These are phyloP conservation scores for Pseudogymnoascus sp. DNA, from an alignment of 2,329 filamentous ascomycete genomes.

Conservation along the genomic window DNA sequence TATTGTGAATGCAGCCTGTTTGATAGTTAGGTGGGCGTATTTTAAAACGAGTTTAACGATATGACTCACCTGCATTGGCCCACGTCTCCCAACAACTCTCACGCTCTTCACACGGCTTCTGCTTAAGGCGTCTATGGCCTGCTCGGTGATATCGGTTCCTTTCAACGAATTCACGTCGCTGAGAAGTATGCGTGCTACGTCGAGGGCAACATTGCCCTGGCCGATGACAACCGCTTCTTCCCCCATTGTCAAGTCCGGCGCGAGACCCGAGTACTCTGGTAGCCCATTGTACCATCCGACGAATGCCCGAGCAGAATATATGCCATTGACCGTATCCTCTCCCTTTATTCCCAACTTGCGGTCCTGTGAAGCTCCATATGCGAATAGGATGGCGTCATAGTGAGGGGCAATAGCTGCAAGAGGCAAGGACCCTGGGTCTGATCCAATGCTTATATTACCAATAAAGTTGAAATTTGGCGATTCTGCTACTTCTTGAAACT, in stretches of 20 bases:
- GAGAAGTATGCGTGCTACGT: slow-evolving; percentile 83
- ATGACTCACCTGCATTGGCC: slow-evolving; percentile 68
- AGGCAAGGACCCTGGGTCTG: slow-evolving; percentile 47
- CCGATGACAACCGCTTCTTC: slow-evolving; percentile 86
- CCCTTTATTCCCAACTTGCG: slow-evolving; percentile 72
- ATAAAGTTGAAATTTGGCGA: slow-evolving; percentile 83
- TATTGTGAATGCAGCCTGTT: slow-evolving; percentile 82
- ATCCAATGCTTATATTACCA: slow-evolving; percentile 79
- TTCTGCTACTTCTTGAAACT: slow-evolving; percentile 80
- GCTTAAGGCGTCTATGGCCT: slow-evolving; percentile 68
- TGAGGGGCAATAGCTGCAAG: slow-evolving; percentile 65
- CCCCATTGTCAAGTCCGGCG: slow-evolving; percentile 66
- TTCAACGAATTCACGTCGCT: slow-evolving; percentile 66
- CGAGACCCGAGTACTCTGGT: slow-evolving; percentile 68
- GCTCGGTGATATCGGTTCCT: slow-evolving; percentile 82
- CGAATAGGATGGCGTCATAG: slow-evolving; percentile 88
- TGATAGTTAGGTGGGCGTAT: slow-evolving; percentile 12
- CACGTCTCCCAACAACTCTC: slow-evolving; percentile 80
- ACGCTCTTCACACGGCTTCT: slow-evolving; percentile 72
- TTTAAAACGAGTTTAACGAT: slow-evolving; percentile 13
- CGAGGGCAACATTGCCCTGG: slow-evolving; percentile 92
- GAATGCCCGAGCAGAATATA: slow-evolving; percentile 86
- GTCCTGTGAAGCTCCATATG: slow-evolving; percentile 87
- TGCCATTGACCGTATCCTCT: slow-evolving; percentile 63
- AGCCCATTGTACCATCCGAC: slow-evolving; percentile 98